Base-by-base conservation (phyloP, 208 protist genomes). In the Crithidia expoeki region DNA sequence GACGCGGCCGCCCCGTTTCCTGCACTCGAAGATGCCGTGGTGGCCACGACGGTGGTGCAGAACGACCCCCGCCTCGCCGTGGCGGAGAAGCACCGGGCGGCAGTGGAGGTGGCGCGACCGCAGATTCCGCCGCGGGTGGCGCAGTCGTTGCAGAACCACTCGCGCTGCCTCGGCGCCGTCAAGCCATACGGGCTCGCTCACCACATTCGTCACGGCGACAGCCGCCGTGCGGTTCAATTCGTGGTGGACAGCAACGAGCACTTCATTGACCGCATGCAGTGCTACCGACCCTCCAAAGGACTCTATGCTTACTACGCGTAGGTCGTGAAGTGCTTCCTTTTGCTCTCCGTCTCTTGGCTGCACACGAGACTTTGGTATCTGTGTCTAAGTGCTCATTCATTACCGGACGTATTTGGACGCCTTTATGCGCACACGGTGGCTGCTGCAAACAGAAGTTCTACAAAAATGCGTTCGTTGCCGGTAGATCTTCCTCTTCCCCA, bases 281-380 rank as follows among this genome's bases (percentile, higher is more conserved):
- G 78, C 63, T 75, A 76, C 58, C 74, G 84, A 0, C 84, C 84
- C 25, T 83, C 74, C 16, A 90, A 90, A 68, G 84, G 84, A 14
- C 47, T 90, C 9, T 80, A 76, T 44, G 30, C 51, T 2, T 74
- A 70, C 33, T 76, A 68, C 49, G 83, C 71, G 64, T 51, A 17
- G 49, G 4, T 17, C 30, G 14, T 42, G 14, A 7, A 42, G 38
- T 7, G 10, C 14, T 14, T 42, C 38, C 23, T 52, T 52, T 4
- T 28, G n/a, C n/a, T n/a, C n/a, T n/a, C n/a, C n/a, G n/a, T n/a
- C n/a, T n/a, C n/a, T n/a, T n/a, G n/a, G n/a, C n/a, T n/a, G n/a
- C n/a, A n/a, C n/a, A n/a, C n/a, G n/a, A n/a, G n/a, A n/a, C n/a
- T n/a, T n/a, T n/a, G n/a, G n/a, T n/a, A n/a, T n/a, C n/a, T n/a